Base-by-base conservation (phyloP, 805 yeast species). In the Metschnikowia borealis region DNA sequence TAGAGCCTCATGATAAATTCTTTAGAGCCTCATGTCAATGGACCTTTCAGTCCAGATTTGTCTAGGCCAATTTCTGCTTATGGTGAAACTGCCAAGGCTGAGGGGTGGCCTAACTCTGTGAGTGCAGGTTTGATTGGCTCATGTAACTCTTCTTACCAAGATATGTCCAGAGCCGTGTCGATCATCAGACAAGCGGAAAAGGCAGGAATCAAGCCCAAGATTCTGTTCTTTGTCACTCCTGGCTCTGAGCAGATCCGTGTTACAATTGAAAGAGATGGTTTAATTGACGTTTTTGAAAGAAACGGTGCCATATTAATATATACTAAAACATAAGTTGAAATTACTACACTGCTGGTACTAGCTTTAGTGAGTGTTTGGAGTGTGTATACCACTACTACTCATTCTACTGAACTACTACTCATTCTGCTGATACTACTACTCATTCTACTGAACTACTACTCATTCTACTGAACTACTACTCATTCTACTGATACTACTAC, bases 171-270 rank as follows among this genome's bases (percentile, higher is more conserved):
- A 70, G 96, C 96, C 38, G 96, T 89, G 33, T 86, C 96, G 21
- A 79, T 92, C 59, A 90, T 92, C 54, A 79, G 80, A 62, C 96
- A 92, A 68, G 99, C 99, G 44, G 83, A 82, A 59, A 66, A 77
- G 44, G 92, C 83, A 51, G 98, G 98, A 49, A 77, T 92, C 62
- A 87, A 87, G 74, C 89, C 98, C 60, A 87, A 87, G 78, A 77
- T 89, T 52, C 91, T 95, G 55, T 91, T 89, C 77, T 87, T 89
- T 65, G 96, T 92, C 54, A 89, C 98, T 40, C 99, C 99, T 55
- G 99, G 99, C 66, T 89, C 97, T 46, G 99, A 94, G 75, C 97
- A 90, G 75, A 89, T 92, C 62, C 83, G 98, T 72, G 98, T 98
- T 47, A 92, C 99, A 47, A 83, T 92, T 62, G 96, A 87, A 69